These are phyloP conservation scores for Penicillium simplicissimum DNA, from an alignment of 495 filamentous ascomycete genomes.

Conservation along the genomic window DNA sequence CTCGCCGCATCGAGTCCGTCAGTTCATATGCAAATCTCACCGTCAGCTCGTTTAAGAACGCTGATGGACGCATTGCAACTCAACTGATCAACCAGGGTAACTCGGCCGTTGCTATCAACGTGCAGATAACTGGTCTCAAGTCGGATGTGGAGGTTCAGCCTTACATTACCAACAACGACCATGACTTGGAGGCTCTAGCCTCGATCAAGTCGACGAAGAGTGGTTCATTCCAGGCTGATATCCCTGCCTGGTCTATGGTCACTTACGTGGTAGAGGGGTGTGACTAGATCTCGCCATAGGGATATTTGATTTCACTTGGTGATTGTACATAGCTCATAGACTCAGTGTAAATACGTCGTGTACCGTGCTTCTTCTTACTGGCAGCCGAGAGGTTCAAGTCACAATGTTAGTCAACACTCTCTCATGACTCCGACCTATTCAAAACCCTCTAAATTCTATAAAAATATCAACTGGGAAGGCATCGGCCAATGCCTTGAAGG, in stretches of 20 bases:
- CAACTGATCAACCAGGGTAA: constrained; percentile 1
- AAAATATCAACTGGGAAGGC: constrained; percentile 61
- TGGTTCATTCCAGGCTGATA: constrained; percentile 5
- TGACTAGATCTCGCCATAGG: too few relatives aligned
- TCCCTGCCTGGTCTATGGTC: constrained; percentile 29
- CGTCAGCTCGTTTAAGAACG: neutral
- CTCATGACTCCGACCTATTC: neutral
- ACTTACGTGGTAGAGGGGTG: neutral
- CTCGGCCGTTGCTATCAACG: neutral
- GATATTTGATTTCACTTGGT: neutral
- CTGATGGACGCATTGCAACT: neutral
- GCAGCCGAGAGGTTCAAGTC: neutral
- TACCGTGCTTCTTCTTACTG: neutral
- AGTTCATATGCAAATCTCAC: neutral
- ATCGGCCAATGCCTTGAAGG: constrained; percentile 63
- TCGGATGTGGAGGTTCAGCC: constrained; percentile 4
- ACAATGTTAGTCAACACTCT: neutral
- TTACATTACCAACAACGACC: constrained; percentile 22
- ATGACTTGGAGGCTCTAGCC: constrained; percentile 14
- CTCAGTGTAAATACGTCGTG: neutral
- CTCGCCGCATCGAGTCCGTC: neutral
- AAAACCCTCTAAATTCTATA: neutral
- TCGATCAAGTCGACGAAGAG: neutral
- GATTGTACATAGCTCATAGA: neutral
- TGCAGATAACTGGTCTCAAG: constrained; percentile 1